Percentiles rank a stretch among this genome's conserved stretches.
Conservation (phyloP, 306 rosid genomes). For the Cucurbita ficifolia region DNA sequence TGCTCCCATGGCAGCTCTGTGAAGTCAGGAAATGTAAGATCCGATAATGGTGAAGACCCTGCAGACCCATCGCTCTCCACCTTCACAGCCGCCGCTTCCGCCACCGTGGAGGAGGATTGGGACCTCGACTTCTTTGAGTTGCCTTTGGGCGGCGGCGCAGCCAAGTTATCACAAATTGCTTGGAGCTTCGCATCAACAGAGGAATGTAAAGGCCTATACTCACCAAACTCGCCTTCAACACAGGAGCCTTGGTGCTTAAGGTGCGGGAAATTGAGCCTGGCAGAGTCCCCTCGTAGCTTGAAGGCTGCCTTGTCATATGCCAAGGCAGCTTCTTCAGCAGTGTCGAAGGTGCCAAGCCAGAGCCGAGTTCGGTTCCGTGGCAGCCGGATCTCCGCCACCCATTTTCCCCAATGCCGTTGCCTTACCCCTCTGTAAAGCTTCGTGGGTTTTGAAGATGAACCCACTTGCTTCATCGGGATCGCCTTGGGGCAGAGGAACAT, state of each 20-base stretch:
- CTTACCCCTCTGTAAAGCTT: constrained; percentile 93
- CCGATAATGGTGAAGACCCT: constrained; percentile 72
- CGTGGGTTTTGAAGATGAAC: constrained; percentile 45
- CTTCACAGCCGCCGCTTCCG: constrained; percentile 6
- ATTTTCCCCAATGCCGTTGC: constrained; percentile 97
- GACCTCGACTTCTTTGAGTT: constrained; percentile 20
- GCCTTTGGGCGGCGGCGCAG: constrained; percentile 50
- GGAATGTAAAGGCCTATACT: constrained; percentile 75
- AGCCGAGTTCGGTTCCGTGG: constrained; percentile 89
- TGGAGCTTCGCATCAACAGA: constrained; percentile 89
- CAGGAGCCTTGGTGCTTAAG: constrained; percentile 52
- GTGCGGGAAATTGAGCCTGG: constrained; percentile 81
- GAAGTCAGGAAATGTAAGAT: constrained; percentile 46
- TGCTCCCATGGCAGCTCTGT: constrained; percentile 47
- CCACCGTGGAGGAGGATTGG: background rate
- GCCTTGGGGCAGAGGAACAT: constrained; percentile 52
- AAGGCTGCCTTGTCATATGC: constrained; percentile 93
- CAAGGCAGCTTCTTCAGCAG: constrained; percentile 95
- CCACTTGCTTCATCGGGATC: constrained; percentile 60
- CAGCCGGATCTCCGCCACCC: constrained; percentile 97
- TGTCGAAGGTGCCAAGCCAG: constrained; percentile 94
- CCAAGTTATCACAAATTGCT: constrained; percentile 76
- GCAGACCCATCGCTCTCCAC: constrained; percentile 72
- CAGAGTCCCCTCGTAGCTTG: constrained; percentile 94
- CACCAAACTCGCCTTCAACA: constrained; percentile 43